Evolutionary conservation across 2,329 filamentous ascomycete genomes (phyloP).

Genomic region (Metarhizium brunneum): DNA sequence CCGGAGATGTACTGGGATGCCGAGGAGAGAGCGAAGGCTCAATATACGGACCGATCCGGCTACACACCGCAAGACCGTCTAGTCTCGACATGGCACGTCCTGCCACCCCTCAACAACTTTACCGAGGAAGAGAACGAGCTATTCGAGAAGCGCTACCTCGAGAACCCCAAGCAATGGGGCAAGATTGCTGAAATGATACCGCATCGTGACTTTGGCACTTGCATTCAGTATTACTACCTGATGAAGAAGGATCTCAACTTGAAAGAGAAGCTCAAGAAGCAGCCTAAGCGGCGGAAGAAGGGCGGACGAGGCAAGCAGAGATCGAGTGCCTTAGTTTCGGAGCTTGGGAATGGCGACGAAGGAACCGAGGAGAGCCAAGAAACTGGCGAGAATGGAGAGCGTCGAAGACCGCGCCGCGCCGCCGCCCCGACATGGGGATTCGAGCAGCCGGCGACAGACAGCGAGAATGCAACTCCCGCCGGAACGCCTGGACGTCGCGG

Average conservation of each 20-base stretch:
- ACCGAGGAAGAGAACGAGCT: constrained; percentile 58
- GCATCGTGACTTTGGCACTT: constrained; percentile 64
- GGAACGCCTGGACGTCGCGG: constrained; percentile 49
- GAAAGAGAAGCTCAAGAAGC: constrained; percentile 65
- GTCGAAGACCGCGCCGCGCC: constrained; percentile 51
- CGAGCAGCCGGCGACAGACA: constrained; percentile 50
- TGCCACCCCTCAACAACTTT: constrained; percentile 68
- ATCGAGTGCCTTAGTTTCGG: constrained; percentile 56
- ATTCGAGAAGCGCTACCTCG: constrained; percentile 67
- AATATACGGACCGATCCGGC: constrained; percentile 58
- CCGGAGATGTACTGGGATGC: constrained; percentile 59
- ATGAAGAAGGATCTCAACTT: constrained; percentile 68
- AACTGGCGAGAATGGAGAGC: constrained; percentile 49
- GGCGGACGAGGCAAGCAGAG: constrained; percentile 46
- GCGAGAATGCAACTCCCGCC: constrained; percentile 47
- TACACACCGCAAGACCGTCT: constrained; percentile 56
- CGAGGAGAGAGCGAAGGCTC: constrained; percentile 46
- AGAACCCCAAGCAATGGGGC: constrained; percentile 75
- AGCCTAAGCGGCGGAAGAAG: constrained; percentile 50
- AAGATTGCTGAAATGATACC: constrained; percentile 61
- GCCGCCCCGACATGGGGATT: constrained; percentile 64
- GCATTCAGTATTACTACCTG: constrained; percentile 80
- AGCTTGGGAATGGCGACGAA: constrained; percentile 51
- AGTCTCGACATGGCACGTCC: constrained; percentile 60
- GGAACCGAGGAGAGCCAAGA: constrained; percentile 48